Conservation (phyloP, 1,139 yeast genomes). For the Candida tropicalis region DNA sequence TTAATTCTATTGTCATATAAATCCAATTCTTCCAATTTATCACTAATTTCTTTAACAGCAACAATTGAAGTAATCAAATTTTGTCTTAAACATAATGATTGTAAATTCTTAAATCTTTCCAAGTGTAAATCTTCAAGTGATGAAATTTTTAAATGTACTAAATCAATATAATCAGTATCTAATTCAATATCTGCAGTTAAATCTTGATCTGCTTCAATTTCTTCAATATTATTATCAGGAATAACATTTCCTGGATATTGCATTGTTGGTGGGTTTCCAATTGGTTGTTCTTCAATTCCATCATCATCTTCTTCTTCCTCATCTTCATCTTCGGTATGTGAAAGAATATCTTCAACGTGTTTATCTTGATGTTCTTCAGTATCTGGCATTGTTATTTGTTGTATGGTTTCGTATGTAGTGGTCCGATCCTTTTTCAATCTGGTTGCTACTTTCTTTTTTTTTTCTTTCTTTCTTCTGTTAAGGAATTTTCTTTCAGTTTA, state of each 20-base stretch:
- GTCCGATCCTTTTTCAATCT: neutral
- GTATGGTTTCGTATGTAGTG: neutral
- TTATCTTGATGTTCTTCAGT: conserved; percentile 3
- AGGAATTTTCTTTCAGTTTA: neutral
- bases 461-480: too few relatives aligned
- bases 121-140: conserved; percentile 70
- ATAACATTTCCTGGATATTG: conserved; percentile 53
- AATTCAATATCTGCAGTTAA: conserved; percentile 62
- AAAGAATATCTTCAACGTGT: conserved; percentile 9
- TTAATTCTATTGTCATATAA: conserved; percentile 89
- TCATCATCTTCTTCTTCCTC: conserved; percentile 29
- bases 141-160: conserved; percentile 76
- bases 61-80: conserved; percentile 75
- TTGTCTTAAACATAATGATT: conserved; percentile 75
- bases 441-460: conserved; percentile 1
- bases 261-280: conserved; percentile 29
- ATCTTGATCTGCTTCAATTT: conserved; percentile 54
- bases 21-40: conserved; percentile 74
- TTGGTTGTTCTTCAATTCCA: conserved; percentile 25
- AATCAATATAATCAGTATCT: conserved; percentile 69
- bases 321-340: conserved; percentile 25
- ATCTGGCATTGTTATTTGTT: neutral
- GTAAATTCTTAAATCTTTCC: conserved; percentile 57
- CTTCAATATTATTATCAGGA: conserved; percentile 54
- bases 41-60: conserved; percentile 64